Conservation (phyloP, 2,329 filamentous ascomycete genomes). For the Aspergillus costaricaensis region DNA sequence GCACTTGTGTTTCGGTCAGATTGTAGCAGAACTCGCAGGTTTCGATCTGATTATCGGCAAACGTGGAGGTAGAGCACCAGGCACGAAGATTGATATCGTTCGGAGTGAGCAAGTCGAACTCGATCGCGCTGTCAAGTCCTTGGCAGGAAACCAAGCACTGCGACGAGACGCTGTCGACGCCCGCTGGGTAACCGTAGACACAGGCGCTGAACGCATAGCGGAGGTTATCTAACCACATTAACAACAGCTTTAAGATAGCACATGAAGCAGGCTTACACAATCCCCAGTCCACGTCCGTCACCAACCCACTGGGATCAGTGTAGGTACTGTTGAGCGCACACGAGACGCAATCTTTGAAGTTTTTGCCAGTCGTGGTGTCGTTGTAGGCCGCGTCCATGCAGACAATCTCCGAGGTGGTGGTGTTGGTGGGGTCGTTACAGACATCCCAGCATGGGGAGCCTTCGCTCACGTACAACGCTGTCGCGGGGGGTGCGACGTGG, state of each 20-base stretch:
- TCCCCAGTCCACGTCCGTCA: slow-evolving; percentile 50
- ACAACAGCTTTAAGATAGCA: neutral
- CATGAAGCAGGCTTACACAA: slow-evolving; percentile 40
- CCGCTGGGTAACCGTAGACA: slow-evolving; percentile 45
- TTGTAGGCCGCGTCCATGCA: slow-evolving; percentile 44
- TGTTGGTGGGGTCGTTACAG: slow-evolving; percentile 39
- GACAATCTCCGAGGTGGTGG: slow-evolving; percentile 44
- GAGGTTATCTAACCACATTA: slow-evolving; percentile 42
- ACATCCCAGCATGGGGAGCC: slow-evolving; percentile 43
- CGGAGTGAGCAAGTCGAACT: slow-evolving; percentile 33
- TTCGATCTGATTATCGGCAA: slow-evolving; percentile 45
- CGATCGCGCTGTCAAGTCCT: slow-evolving; percentile 35
- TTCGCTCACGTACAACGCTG: slow-evolving; percentile 33
- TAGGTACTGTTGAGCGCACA: slow-evolving; percentile 46
- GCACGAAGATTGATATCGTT: slow-evolving; percentile 32
- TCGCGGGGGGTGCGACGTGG: slow-evolving; percentile 24
- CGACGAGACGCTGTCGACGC: slow-evolving; percentile 41
- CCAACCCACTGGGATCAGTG: slow-evolving; percentile 32
- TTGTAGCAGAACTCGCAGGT: slow-evolving; percentile 49
- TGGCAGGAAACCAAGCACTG: slow-evolving; percentile 48
- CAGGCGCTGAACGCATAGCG: slow-evolving; percentile 48
- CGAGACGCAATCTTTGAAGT: slow-evolving; percentile 44
- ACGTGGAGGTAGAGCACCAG: slow-evolving; percentile 41
- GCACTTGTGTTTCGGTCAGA: slow-evolving; percentile 42
- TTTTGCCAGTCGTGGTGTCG: slow-evolving; percentile 33